Evolutionary conservation across 768 basidiomycete genomes (phyloP).

Genomic region (Galerina marginata): DNA sequence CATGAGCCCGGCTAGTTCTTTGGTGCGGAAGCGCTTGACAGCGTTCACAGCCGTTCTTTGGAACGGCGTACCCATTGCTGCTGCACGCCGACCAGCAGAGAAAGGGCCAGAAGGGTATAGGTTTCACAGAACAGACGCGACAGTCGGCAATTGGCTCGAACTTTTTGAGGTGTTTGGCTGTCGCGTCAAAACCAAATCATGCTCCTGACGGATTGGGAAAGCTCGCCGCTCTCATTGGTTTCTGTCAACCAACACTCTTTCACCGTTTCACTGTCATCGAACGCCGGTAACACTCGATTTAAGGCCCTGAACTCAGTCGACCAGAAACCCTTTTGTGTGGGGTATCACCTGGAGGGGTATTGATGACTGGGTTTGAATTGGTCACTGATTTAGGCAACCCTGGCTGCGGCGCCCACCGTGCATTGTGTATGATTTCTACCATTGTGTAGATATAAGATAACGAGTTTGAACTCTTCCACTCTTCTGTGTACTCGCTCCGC

Average conservation of each 20-base stretch:
- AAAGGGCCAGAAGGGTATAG: not conserved
- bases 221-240: not conserved
- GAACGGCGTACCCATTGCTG: not conserved
- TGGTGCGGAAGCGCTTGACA: slow-evolving; percentile 25
- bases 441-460: no score
- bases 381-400: no score
- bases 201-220: not conserved
- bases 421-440: no score
- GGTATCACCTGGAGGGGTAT: no score
- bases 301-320: no score
- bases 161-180: slow-evolving; percentile 22
- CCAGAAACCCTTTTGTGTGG: no score
- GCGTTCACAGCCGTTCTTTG: slow-evolving; percentile 7
- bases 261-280: not conserved
- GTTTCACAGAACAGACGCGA: not conserved
- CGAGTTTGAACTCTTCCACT: not conserved
- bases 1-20: slow-evolving; percentile 47
- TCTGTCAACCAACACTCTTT: not conserved
- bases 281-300: no score
- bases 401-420: no score
- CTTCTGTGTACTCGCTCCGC: not conserved
- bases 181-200: slow-evolving; percentile 8
- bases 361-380: no score
- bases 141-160: slow-evolving; percentile 1
- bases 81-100: not conserved